Evolutionary conservation across 1,139 yeast species (phyloP), one percentile per base, ranked within the genome.

Genomic region (Hanseniaspora uvarum): DNA sequence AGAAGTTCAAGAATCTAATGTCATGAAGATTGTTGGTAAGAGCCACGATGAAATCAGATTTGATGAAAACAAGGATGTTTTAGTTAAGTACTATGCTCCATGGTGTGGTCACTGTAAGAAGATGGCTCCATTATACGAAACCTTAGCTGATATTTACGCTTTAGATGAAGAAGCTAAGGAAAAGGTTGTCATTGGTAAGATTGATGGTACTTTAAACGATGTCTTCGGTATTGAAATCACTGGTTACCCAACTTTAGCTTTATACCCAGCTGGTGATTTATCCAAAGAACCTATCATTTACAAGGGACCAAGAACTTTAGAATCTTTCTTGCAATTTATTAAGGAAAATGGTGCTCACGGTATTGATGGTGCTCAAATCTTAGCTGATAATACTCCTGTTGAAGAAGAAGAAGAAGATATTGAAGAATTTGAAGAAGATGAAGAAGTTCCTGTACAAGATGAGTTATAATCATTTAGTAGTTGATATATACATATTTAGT

Each of bases 91-190:
- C 73, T 92, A 86, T 67, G 98, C 98, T 56, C 95, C 96, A 72
- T 92, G 98, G 98, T 89, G 98, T 75, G 96, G 97, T 52, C 97
- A 89, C 77, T 89, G 98, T 78, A 89, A 89, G 78, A 86, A 79
- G 71, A 77, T 89, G 71, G 95, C 95, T 56, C 98, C 98, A 66
- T 76, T 75, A 57, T 92, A 83, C 75, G 95, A 86, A 67, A 94
- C 87, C 68, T 78, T 92, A 62, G 96, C 88, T 56, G 81, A 73
- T 53, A 67, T 84, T 56, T 84, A 74, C 69, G 74, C 72, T 56
- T 71, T 76, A 54, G 78, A 78, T 61, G 64, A 66, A 26, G 66
- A 63, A 16, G 70, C 72, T 26, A 65, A 71, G 47, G 70, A 72
- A 48, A 73, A 80, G 67, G 86, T 89, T 57, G 68, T 81, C 51